A percentile compares a stretch with the other conserved stretches of the same genome.
Evolutionary conservation across 768 basidiomycete species (phyloP).

Genomic region (Pleurotus djamor): DNA sequence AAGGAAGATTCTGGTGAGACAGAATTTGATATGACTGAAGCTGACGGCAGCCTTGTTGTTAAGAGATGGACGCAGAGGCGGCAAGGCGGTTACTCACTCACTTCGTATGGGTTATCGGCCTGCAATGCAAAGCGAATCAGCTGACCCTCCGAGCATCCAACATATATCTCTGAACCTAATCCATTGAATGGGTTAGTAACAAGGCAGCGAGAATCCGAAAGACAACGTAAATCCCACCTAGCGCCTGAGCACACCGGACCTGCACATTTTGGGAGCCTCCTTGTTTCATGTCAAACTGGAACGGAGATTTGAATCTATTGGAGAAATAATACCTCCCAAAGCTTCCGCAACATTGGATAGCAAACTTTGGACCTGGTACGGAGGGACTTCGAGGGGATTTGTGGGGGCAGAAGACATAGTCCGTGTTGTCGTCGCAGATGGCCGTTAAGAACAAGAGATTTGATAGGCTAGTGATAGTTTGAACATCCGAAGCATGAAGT

Average conservation of each 20-base stretch:
- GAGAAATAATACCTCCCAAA: constrained; percentile 9
- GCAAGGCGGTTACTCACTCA: constrained; percentile 18
- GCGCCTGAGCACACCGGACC: constrained; percentile 54
- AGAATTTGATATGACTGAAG: constrained; percentile 63
- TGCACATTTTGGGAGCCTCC: constrained; percentile 17
- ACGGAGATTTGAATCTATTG: constrained; percentile 10
- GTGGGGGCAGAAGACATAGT: constrained; percentile 36
- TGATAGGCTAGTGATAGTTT: not conserved
- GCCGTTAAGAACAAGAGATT: not conserved
- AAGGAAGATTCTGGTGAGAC: constrained; percentile 69
- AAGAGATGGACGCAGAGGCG: not conserved
- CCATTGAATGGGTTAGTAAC: not conserved
- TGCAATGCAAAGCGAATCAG: constrained; percentile 78
- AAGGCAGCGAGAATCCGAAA: not conserved
- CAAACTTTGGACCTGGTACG: constrained; percentile 54
- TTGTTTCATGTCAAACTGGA: not conserved
- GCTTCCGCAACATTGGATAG: constrained; percentile 32
- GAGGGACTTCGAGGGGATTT: constrained; percentile 52
- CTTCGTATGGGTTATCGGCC: constrained; percentile 48
- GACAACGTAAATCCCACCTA: constrained; percentile 36
- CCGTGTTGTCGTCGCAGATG: not conserved
- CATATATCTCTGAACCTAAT: constrained; percentile 80
- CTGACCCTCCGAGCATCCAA: constrained; percentile 84
- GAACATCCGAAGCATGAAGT: not conserved
- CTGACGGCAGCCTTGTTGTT: constrained; percentile 20